phyloP scores from a whole-genome alignment of 805 yeast species.

The Yamadazyma olivae region DNA sequence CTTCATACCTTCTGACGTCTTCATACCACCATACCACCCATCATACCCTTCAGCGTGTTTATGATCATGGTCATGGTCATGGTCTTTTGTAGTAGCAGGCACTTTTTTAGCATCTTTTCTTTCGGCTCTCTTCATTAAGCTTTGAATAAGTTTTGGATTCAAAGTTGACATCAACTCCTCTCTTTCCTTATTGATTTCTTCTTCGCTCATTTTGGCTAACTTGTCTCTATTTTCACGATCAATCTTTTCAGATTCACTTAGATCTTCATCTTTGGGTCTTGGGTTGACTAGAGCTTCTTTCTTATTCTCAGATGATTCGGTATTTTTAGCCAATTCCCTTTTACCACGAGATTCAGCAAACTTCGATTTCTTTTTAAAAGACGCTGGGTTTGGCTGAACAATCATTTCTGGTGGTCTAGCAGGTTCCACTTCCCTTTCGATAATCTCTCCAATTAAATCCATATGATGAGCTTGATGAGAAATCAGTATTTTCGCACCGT shows the following conservation, averaged over 20 bases:
- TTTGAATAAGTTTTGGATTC: slow-evolving; percentile 65
- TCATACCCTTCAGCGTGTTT: slow-evolving; percentile 40
- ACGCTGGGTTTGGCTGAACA: slow-evolving; percentile 28
- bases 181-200: slow-evolving; percentile 61
- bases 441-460: slow-evolving; percentile 73
- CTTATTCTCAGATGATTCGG: background rate
- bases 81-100: slow-evolving; percentile 19
- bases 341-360: background rate
- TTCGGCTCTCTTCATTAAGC: slow-evolving; percentile 55
- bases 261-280: background rate
- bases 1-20: slow-evolving; percentile 30
- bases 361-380: slow-evolving; percentile 12
- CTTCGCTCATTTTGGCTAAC: slow-evolving; percentile 59
- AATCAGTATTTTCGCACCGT: background rate
- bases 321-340: background rate
- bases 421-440: slow-evolving; percentile 51
- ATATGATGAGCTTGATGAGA: slow-evolving; percentile 24
- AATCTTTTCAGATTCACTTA: slow-evolving; percentile 67
- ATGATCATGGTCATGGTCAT: slow-evolving; percentile 16
- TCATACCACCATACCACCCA: slow-evolving; percentile 42
- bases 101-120: slow-evolving; percentile 26
- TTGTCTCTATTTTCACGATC: slow-evolving; percentile 71
- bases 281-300: background rate
- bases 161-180: slow-evolving; percentile 64
- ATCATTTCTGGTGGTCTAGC: slow-evolving; percentile 30